Conservation (phyloP, 768 basidiomycete species). For the Boletellus sp. region DNA sequence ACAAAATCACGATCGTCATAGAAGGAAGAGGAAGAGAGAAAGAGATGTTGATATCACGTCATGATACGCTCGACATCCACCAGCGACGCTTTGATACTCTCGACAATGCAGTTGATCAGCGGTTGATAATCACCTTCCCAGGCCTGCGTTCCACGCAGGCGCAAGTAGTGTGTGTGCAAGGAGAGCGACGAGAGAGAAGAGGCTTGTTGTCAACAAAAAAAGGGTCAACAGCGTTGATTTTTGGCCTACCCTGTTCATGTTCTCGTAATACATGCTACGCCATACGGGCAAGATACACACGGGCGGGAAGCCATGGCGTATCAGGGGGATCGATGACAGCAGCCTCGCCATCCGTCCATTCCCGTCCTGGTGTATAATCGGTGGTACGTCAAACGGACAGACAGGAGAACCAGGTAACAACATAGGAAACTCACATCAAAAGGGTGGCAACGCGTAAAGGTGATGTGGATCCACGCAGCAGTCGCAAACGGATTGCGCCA, state of each 20-base stretch:
- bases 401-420: neutral
- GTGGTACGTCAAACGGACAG: neutral
- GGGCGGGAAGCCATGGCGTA: slow-evolving; percentile 32
- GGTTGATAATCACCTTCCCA: slow-evolving; percentile 35
- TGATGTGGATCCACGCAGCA: slow-evolving; percentile 34
- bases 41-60: slow-evolving; percentile 6
- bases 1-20: too few species aligned
- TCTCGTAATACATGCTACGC: slow-evolving; percentile 28
- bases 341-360: slow-evolving; percentile 35
- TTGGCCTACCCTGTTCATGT: slow-evolving; percentile 29
- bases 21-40: too few species aligned
- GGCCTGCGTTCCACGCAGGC: slow-evolving; percentile 13
- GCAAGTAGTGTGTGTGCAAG: neutral
- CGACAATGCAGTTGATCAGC: slow-evolving; percentile 30
- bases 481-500: slow-evolving; percentile 38
- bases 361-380: slow-evolving; percentile 23
- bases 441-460: slow-evolving; percentile 34
- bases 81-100: slow-evolving; percentile 23
- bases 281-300: slow-evolving; percentile 26
- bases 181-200: too few species aligned
- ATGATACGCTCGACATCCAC: slow-evolving; percentile 31
- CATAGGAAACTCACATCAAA: slow-evolving; percentile 27
- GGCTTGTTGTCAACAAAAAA: neutral
- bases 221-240: too few species aligned
- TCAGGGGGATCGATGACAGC: slow-evolving; percentile 33